Conservation (phyloP, 2,329 filamentous ascomycete genomes). For the Lecanosticta acicola region DNA sequence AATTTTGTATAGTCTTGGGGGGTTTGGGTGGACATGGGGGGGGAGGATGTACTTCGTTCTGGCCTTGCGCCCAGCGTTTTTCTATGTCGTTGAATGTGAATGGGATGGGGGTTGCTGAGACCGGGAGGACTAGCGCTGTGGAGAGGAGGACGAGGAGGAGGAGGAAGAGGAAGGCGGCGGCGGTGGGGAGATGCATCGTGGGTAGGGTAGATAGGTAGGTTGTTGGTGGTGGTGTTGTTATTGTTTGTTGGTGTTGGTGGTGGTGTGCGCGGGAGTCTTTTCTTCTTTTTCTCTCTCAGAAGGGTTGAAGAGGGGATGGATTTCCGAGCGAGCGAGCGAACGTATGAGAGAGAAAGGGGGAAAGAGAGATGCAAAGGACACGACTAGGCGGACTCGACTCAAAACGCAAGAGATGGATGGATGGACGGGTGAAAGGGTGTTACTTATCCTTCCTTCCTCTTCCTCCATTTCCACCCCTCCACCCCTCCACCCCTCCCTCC, state of each 20-base stretch:
- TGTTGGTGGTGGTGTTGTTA: background rate
- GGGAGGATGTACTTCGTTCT: slow-evolving; percentile 23
- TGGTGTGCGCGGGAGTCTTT: background rate
- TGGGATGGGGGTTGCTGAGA: slow-evolving; percentile 5
- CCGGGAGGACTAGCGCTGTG: slow-evolving; percentile 5
- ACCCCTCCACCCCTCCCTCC: too few relatives aligned
- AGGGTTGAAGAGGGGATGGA: too few relatives aligned
- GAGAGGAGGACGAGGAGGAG: slow-evolving; percentile 10
- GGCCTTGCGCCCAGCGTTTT: slow-evolving; percentile 23
- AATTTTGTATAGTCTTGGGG: background rate
- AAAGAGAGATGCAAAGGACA: too few relatives aligned
- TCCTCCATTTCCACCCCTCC: too few relatives aligned
- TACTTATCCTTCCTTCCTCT: background rate
- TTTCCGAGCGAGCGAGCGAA: too few relatives aligned
- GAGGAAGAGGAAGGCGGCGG: too few relatives aligned
- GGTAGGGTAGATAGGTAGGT: background rate
- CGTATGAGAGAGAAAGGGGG: too few relatives aligned
- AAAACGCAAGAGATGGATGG: too few relatives aligned
- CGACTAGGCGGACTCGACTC: too few relatives aligned
- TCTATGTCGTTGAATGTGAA: slow-evolving; percentile 25
- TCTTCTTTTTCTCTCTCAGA: background rate
- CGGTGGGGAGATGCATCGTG: slow-evolving; percentile 17
- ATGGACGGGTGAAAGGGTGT: too few relatives aligned
- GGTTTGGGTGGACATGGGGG: slow-evolving; percentile 1
- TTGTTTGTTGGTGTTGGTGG: background rate